phyloP scores from a whole-genome alignment of 495 filamentous ascomycete species.

The Xylaria flabelliformis region DNA sequence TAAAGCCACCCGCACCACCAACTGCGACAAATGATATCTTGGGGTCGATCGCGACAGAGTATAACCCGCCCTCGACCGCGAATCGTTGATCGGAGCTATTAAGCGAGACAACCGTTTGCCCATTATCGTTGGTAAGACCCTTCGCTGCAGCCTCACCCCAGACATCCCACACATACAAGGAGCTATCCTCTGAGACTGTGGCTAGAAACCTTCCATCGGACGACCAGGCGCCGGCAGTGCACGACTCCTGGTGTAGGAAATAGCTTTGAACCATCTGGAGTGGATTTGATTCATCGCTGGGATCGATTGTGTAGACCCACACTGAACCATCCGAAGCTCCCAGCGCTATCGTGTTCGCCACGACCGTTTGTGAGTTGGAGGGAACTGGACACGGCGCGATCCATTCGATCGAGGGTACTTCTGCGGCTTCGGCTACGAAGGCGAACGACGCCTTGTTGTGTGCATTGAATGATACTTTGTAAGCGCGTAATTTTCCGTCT shows the following conservation, averaged over 20 bases:
- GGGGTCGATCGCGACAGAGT: slow-evolving; percentile 81
- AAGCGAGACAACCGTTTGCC: slow-evolving; percentile 80
- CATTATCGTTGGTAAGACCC: slow-evolving; percentile 69
- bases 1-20: slow-evolving; percentile 83
- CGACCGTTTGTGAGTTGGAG: slow-evolving; percentile 49
- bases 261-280: slow-evolving; percentile 87
- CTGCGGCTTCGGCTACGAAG: slow-evolving; percentile 73
- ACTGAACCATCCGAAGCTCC: slow-evolving; percentile 92
- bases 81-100: slow-evolving; percentile 87
- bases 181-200: slow-evolving; percentile 87
- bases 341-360: slow-evolving; percentile 84
- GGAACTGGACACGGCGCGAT: slow-evolving; percentile 70
- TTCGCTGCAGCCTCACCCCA: slow-evolving; percentile 82
- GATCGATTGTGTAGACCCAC: slow-evolving; percentile 90
- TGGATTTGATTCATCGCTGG: slow-evolving; percentile 57
- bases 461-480: slow-evolving; percentile 41
- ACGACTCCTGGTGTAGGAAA: slow-evolving; percentile 85
- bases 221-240: slow-evolving; percentile 91
- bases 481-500: slow-evolving; percentile 74
- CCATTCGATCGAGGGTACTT: slow-evolving; percentile 97
- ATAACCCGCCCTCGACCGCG: slow-evolving; percentile 87
- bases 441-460: slow-evolving; percentile 55
- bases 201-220: slow-evolving; percentile 87
- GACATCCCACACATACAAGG: slow-evolving; percentile 91
- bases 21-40: slow-evolving; percentile 78